Evolutionary conservation across 2,329 filamentous ascomycete genomes (phyloP).

Genomic region (Fusarium burgessii): DNA sequence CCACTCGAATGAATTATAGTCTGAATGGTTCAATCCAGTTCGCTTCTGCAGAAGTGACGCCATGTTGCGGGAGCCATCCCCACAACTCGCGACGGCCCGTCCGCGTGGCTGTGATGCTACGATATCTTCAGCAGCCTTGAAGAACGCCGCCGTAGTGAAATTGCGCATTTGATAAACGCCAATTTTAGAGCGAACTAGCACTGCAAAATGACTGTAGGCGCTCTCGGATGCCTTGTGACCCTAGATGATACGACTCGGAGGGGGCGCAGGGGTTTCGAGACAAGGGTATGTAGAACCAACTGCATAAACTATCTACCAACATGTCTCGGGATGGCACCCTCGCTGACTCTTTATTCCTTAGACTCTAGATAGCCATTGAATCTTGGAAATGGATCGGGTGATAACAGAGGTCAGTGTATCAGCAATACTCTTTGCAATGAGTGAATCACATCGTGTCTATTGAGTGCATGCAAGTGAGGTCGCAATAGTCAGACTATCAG

Average conservation of each 20-base stretch:
- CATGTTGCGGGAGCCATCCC: background rate
- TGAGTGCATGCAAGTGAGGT: background rate
- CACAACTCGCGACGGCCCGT: constrained; percentile 29
- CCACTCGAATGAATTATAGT: background rate
- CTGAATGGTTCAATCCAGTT: background rate
- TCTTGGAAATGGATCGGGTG: background rate
- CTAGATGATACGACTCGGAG: constrained; percentile 4
- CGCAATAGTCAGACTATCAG: constrained; percentile 7
- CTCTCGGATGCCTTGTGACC: constrained; percentile 14
- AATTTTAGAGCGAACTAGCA: background rate
- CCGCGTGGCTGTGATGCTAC: constrained; percentile 16
- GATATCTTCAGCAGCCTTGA: background rate
- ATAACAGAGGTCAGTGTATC: background rate
- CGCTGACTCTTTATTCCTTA: background rate
- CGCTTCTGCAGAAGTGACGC: background rate
- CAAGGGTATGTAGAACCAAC: constrained; percentile 26
- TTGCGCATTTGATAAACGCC: background rate
- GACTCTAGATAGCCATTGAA: background rate
- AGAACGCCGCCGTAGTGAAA: background rate
- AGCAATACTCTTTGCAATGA: background rate
- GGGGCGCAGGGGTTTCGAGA: constrained; percentile 34
- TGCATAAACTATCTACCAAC: constrained; percentile 9
- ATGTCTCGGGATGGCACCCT: background rate
- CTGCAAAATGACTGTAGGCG: background rate
- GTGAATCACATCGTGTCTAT: background rate